Evolutionary conservation across 2,329 filamentous ascomycete genomes (phyloP), one percentile per base, ranked within the genome.

Genomic region (Exophiala calicioides): DNA sequence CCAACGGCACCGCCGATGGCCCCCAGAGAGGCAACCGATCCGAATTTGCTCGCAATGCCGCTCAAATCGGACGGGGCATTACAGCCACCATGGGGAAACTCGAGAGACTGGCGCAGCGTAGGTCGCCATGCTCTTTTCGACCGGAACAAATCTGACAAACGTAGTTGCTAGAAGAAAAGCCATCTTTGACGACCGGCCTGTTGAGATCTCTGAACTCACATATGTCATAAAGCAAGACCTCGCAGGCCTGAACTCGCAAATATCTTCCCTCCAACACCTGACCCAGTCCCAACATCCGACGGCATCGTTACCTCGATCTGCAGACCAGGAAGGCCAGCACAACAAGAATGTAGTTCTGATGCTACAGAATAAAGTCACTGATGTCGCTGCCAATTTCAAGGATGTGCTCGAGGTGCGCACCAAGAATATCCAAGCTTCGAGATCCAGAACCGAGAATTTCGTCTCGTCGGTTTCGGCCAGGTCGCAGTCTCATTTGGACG

Each of bases 151-250:
- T 4, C 35, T 38, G 39, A 46, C 32, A 6, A 13, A 36, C 3
- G 19, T 52, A 87, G 84, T 98, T 65, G 93, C 93, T n/a, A 91
- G 90, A 68, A 84, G 91, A 62, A 94, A 95, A 71, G 95, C 93
- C 7, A 82, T 98, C 32, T 98, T 98, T 66, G 93, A 98, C 68
- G 93, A 98, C 72, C 82, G 88, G 65, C 90, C 93, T 0, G 88
- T 96, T 44, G 93, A 98, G 70, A 96, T 97, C 67, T 93, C 93
- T 67, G 90, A 97, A 69, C 81, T 96, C 66, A 96, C 90, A 5
- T 96, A 90, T 63, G 87, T 97, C 64, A 96, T 97, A 76, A 97
- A 97, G 73, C 91, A 97, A 75, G 91, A 97, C 63, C 80, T 97
- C 41, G 88, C 89, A 1, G 82, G 78, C 3, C 68, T 88, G 47